Base-by-base conservation (phyloP, 129 eudicot species). In the Arctium minus region DNA sequence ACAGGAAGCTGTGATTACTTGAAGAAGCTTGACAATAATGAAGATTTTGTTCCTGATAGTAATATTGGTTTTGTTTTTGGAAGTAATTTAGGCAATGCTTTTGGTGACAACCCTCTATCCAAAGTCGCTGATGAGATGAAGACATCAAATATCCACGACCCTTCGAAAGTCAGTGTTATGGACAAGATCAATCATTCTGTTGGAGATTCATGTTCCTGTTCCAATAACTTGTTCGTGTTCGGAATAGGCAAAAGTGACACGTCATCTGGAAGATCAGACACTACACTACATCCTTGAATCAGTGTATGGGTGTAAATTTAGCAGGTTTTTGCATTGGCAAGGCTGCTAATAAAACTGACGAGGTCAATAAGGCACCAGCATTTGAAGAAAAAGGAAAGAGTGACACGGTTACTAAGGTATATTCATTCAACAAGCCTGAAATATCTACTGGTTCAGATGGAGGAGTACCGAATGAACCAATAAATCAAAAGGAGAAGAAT, bases 91-190 rank as follows among this genome's bases (percentile, higher is more conserved):
- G 53, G 79, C 78, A 74, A 74, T 77, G 81, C 31, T 65, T 83
- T 60, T 44, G 75, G 42, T 46, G 48, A 84, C 33, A 76, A 31
- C 81, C 68, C 76, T 64, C 74, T 11, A 62, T 86, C 48, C 80
- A 82, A 90, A 73, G 75, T 91, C 48, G 74, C 84, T 4, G 86
- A 85, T 60, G 91, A 88, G 76, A 53, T 90, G 86, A 87, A 89
- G 90, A 69, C 78, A 60, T 83, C 91, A 82, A 87, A 79, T 22
- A 83, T 89, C 44, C 77, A 80, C 73, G 86, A 81, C 73, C 82
- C 84, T 64, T 69, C 53, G 70, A 79, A 77, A 56, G 82, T 30
- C 62, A 29, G 12, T 87, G 71, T 29, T 79, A 75, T 32, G 15
- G 76, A 87, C 22, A 84, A 77, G 40, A 17, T 36, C 64, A 78